Evolutionary conservation across 2,329 filamentous ascomycete genomes (phyloP), one percentile per base, ranked within the genome.

Genomic region (Bipolaris cookei): DNA sequence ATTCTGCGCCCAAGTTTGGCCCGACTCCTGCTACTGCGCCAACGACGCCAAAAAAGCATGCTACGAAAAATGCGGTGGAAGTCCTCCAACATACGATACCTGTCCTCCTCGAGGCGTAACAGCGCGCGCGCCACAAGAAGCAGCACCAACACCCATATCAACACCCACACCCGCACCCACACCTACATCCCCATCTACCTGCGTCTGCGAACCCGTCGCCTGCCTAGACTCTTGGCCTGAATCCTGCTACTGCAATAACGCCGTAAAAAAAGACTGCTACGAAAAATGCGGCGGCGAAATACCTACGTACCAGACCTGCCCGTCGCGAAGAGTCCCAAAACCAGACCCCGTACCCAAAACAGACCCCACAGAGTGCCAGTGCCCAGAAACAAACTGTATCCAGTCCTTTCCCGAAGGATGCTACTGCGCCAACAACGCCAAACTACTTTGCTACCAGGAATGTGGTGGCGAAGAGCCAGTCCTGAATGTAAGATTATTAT

Each of bases 171-270:
- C 30, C 30, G 16, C 37, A 11, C 37, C 37, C 2, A 23, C 45
- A 13, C 39, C 25, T 28, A 16, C 41, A 25, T 8, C 35, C 6
- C 20, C 38, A 3, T 14, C 38, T n/a, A 41, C 38, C 20, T 75
- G 72, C 43, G 50, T 52, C 21, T 75, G 68, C 56, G 69, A 72
- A 8, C 13, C 39, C 2, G 34, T 51, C 7, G 23, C 46, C 18
- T 75, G 72, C 45, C 30, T 59, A 3, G 62, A 68, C 42, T 21
- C 56, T 7, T 74, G 63, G 62, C 72, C 72, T 6, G 47, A 70
- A 13, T 67, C 64, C 8, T 75, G 72, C 59, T 56, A 65, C 38
- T 75, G 72, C 46, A 47, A 35, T n/a, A 74, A 75, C 25, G 60
- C 57, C 8, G 59, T 54, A 8, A 34, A 42, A 13, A 66, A 63